A percentile compares a stretch with the other conserved stretches of the same genome.
phyloP scores from a whole-genome alignment of 192 early-diverging fungal genomes.

The Linnemannia schmuckeri region DNA sequence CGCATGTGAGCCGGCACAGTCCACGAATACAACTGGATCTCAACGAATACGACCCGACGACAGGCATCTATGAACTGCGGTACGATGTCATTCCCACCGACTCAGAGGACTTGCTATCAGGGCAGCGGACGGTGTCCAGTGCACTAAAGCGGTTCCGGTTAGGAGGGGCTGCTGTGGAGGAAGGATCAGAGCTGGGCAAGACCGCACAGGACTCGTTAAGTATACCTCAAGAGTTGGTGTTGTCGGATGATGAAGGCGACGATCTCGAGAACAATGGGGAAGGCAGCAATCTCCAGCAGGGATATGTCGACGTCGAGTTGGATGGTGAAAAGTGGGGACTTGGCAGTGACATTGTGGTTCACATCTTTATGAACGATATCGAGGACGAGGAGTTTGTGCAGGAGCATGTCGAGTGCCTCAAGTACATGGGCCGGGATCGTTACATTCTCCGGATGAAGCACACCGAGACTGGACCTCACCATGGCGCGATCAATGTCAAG shows the following conservation, averaged over 20 bases:
- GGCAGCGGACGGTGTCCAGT: conserved; percentile 34
- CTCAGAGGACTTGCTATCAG: conserved; percentile 28
- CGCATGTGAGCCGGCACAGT: conserved; percentile 54
- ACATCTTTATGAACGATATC: conserved; percentile 57
- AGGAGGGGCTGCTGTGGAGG: conserved; percentile 15
- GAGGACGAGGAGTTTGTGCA: conserved; percentile 56
- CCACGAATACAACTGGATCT: conserved; percentile 53
- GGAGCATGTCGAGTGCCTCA: conserved; percentile 54
- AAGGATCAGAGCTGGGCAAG: conserved; percentile 18
- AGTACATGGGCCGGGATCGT: conserved; percentile 52
- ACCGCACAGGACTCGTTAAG: conserved; percentile 8
- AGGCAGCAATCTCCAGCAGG: conserved; percentile 7
- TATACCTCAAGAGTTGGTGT: conserved; percentile 40
- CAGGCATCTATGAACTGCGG: conserved; percentile 55
- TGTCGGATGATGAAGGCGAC: conserved; percentile 45
- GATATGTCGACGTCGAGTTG: conserved; percentile 56
- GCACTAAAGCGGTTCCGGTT: conserved; percentile 37
- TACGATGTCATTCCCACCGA: conserved; percentile 53
- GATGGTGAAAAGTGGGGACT: conserved; percentile 55
- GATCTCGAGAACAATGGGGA: conserved; percentile 25
- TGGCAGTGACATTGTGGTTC: conserved; percentile 51
- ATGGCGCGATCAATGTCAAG: conserved; percentile 51
- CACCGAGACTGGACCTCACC: conserved; percentile 29
- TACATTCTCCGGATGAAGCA: conserved; percentile 56
- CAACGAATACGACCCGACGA: conserved; percentile 53